Conservation (phyloP, 2,329 filamentous ascomycete genomes). For the Coniochaeta sp. region DNA sequence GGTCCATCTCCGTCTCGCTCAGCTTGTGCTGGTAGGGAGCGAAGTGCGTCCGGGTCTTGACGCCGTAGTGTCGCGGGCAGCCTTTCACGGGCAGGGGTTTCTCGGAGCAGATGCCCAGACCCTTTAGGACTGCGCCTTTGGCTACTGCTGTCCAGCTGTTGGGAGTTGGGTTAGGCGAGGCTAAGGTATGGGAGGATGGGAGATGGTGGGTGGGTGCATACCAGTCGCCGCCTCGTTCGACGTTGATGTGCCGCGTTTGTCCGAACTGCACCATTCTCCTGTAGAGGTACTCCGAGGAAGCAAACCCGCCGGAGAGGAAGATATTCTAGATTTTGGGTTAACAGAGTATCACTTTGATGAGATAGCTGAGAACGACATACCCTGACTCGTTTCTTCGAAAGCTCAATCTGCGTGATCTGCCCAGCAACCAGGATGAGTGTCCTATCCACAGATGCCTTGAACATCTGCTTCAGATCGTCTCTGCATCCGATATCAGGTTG, state of each 20-base stretch:
- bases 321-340: conserved; percentile 11
- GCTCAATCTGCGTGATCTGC: conserved; percentile 11
- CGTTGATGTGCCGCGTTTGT: conserved; percentile 9
- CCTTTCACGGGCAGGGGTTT: conserved; percentile 9
- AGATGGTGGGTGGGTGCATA: too few relatives aligned
- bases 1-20: conserved; percentile 10
- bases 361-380: not conserved
- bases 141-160: conserved; percentile 16
- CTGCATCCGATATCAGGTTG: conserved; percentile 4
- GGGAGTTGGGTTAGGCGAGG: too few relatives aligned
- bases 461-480: conserved; percentile 15
- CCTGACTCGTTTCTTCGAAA: conserved; percentile 11
- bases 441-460: conserved; percentile 14
- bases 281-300: conserved; percentile 14
- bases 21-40: conserved; percentile 10
- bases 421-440: conserved; percentile 14
- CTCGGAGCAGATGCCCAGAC: conserved; percentile 16
- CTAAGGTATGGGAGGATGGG: too few relatives aligned
- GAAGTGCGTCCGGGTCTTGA: conserved; percentile 14
- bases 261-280: conserved; percentile 12
- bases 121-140: conserved; percentile 18
- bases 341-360: not conserved
- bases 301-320: conserved; percentile 19
- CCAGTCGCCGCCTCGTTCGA: conserved; percentile 15
- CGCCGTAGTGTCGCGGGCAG: conserved; percentile 14